Evolutionary conservation across 1,284 basidiomycete species (phyloP), one percentile per base, ranked within the genome.

Genomic region (Ustilago vetiveriae): DNA sequence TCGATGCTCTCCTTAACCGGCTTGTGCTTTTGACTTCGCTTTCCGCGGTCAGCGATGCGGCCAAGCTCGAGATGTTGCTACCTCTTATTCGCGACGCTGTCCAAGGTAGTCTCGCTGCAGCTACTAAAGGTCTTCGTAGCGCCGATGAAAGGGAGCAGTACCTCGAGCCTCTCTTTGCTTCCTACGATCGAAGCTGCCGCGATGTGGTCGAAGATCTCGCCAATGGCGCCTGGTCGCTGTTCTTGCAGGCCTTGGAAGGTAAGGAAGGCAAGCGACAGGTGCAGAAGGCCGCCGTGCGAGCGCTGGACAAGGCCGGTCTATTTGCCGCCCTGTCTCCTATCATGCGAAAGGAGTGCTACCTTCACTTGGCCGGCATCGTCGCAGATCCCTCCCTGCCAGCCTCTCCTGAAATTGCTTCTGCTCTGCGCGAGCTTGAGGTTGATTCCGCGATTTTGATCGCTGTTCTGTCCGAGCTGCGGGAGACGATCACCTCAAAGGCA

Each of bases 31-130:
- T 97, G 22, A 83, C 83, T 36, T 85, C 87, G 21, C 79, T 93
- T 7, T 84, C 85, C 39, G 84, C 84, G 9, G 86, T 93, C n/a
- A 84, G 86, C 7, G 89, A 90, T 78, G 79, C 84, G 38, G 85
- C 86, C 16, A 92, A 91, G 81, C 83, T 88, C 14, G 85, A 87
- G 23, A 86, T 89, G 49, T 82, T 95, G 3, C 76, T 87, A 9
- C 88, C 90, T 0, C 85, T 89, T 6, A 83, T 92, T 35, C 84
- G 87, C 58, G 59, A 66, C 0, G 74, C 90, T 9, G 47, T 55
- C 2, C 38, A 50, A 17, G 46, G 48, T 40, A 41, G 43, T 26
- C 37, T 35, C 0, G 39, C 51, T 2, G 19, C 36, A n/a, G 45
- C 36, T n/a, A 60, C 51, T 4, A 51, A 43, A 14, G 42, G 51